Evolutionary conservation across 1,284 basidiomycete species (phyloP).

Genomic region (Ceratobasidium sp.): DNA sequence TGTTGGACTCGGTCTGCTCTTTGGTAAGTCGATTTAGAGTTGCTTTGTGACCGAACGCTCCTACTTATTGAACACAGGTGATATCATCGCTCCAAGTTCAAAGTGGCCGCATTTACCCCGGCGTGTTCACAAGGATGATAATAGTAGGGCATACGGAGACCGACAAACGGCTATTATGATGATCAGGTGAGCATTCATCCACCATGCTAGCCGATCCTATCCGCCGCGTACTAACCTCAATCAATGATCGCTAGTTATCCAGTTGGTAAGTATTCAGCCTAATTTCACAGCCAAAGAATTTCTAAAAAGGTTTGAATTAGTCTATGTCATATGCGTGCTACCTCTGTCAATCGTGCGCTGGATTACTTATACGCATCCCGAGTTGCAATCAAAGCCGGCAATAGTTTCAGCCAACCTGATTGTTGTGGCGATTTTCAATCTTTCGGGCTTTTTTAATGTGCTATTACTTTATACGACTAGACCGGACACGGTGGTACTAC

Average conservation of each 20-base stretch:
- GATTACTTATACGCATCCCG: not conserved
- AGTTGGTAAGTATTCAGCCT: not conserved
- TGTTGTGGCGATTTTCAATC: not conserved
- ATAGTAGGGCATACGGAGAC: not conserved
- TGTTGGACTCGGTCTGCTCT: not conserved
- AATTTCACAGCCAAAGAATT: not conserved
- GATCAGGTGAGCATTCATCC: not conserved
- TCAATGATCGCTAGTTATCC: not conserved
- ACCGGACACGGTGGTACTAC: not conserved
- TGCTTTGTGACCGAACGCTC: not conserved
- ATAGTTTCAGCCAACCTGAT: not conserved
- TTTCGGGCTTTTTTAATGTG: not conserved
- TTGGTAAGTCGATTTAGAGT: not conserved
- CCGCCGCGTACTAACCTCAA: not conserved
- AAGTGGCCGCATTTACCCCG: not conserved
- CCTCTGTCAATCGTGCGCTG: conserved; percentile 2
- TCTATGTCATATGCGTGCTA: not conserved
- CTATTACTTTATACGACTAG: not conserved
- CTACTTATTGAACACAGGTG: not conserved
- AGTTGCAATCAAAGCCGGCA: not conserved
- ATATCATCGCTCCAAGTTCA: not conserved
- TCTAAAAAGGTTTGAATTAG: not conserved
- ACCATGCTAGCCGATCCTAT: not conserved
- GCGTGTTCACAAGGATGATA: not conserved
- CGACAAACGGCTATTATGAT: not conserved